Base-by-base conservation (phyloP, 805 yeast species). In the Sugiyamaella mastotermitis region DNA sequence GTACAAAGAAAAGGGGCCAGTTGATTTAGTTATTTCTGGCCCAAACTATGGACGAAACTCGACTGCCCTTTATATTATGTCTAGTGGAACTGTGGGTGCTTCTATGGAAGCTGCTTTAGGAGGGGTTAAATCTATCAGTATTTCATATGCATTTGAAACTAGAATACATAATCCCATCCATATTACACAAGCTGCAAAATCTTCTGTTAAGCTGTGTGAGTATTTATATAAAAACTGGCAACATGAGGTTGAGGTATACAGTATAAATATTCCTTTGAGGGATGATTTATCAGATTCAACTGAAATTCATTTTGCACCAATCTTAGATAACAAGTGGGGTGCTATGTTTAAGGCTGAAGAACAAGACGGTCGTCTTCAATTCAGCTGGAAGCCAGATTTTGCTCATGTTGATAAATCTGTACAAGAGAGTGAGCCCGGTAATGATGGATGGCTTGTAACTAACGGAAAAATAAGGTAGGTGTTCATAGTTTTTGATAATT, bases 31-130 rank as follows among this genome's bases (percentile, higher is more conserved):
- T 4, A 59, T 92, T 16, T 83, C 95, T 39, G 98, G 98, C 1
- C 98, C 98, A 5, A 92, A 92, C 57, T 90, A 82, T 49, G 98
- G 98, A 16, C 76, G 95, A 55, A 92, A 92, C 60, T 79, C 95
- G 1, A 77, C 90, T 17, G 86, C 94, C 4, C 74, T 90, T 31
- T 92, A 87, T 59, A 83, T 87, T 39, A 71, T 92, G 51, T 78
- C 96, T 3, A 80, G 94, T 49, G 98, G 98, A 10, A 92, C 98
- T 2, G 80, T 92, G 13, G 98, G 98, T 18, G 97, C 95, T 3
- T 92, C 97, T 1, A 74, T 88, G 86, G 98, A 92, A 62, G 94
- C 88, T 1, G 83, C 82, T 2, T 74, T 88, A 29, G 57, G 70
- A 15, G 74, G 77, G 21, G 63, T 61, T 11, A 78, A 69, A 48